Base-by-base conservation (phyloP, 306 rosid genomes). In the Malus sylvestris region DNA sequence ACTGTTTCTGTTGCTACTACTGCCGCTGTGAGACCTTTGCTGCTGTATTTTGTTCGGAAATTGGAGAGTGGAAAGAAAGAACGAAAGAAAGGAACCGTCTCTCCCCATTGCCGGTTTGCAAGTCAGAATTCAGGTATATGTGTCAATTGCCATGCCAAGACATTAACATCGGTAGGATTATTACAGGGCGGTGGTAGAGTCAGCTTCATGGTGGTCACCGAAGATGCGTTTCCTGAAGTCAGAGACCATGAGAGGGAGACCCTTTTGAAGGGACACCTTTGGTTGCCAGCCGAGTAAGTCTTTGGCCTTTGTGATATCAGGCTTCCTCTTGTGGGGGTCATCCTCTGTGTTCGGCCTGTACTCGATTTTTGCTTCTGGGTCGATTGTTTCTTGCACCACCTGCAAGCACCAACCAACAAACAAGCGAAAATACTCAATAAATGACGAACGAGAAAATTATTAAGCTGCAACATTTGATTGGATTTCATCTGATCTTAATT, bases 291-390 rank as follows among this genome's bases (percentile, higher is more conserved):
- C 98, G 6, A 91, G 95, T 3, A 75, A 84, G 57, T 94, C 97
- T 81, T 94, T 92, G 1, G 98, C 98, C 82, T 77, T 91, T 30
- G 77, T 68, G 60, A 94, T 91, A 63, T 94, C 97, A 18, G 98
- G 98, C 87, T 94, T 94, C 87, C 98, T 90, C 87, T 91, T 94
- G 89, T 92, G 98, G 1, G 98, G 98, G 81, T 94, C 97, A 72
- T 94, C 98, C 79, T 90, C 97, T 57, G 98, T 94, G 89, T 94
- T 94, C 8, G 93, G 87, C 81, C 82, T 90, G 92, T 89, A 89
- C 85, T 85, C 98, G 49, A 94, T 94, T 86, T 82, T 92, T 0
- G 98, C 98, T 25, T 90, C 98, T 38, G 93, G 96, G 84, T 91
- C 98, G 2, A 94, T 94, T 42, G 98, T 91, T 75, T 91, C 98